Conservation (phyloP, 2,329 filamentous ascomycete species). For the Cercospora sojina region DNA sequence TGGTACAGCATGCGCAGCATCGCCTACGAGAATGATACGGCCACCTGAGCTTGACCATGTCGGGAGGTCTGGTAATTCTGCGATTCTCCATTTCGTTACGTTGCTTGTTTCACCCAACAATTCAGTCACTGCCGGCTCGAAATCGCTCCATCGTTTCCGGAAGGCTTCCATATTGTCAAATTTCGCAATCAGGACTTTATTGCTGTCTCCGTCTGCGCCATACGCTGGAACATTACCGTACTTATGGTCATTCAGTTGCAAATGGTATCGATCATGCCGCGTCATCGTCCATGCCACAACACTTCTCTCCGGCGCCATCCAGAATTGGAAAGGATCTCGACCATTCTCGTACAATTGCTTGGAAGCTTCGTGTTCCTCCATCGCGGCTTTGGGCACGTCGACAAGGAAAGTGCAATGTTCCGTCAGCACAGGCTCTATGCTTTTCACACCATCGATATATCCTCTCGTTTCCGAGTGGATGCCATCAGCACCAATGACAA, state of each 20-base stretch:
- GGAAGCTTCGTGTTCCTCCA: conserved; percentile 8
- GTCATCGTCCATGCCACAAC: conserved; percentile 19
- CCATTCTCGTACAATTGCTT: conserved; percentile 5
- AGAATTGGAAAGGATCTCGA: conserved; percentile 14
- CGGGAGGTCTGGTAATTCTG: conserved; percentile 14
- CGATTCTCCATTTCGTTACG: conserved; percentile 11
- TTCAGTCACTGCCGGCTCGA: conserved; percentile 9
- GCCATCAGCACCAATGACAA: conserved; percentile 16
- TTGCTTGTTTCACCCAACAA: conserved; percentile 5
- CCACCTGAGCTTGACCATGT: conserved; percentile 13
- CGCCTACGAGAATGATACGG: conserved; percentile 12
- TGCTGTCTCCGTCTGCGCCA: background rate
- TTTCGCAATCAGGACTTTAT: background rate
- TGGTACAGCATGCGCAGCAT: conserved; percentile 16
- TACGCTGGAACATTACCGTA: conserved; percentile 7
- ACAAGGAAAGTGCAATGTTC: conserved; percentile 17
- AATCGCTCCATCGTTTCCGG: conserved; percentile 11
- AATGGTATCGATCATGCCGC: conserved; percentile 7
- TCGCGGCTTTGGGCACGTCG: conserved; percentile 1
- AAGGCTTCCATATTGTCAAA: conserved; percentile 6
- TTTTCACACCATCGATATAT: background rate
- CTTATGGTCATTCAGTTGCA: conserved; percentile 16
- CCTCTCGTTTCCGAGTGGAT: conserved; percentile 10
- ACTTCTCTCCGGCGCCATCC: conserved; percentile 10
- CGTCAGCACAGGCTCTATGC: conserved; percentile 3